phyloP scores from a whole-genome alignment of 2,329 filamentous ascomycete genomes.

The Pseudopyricularia javanii region DNA sequence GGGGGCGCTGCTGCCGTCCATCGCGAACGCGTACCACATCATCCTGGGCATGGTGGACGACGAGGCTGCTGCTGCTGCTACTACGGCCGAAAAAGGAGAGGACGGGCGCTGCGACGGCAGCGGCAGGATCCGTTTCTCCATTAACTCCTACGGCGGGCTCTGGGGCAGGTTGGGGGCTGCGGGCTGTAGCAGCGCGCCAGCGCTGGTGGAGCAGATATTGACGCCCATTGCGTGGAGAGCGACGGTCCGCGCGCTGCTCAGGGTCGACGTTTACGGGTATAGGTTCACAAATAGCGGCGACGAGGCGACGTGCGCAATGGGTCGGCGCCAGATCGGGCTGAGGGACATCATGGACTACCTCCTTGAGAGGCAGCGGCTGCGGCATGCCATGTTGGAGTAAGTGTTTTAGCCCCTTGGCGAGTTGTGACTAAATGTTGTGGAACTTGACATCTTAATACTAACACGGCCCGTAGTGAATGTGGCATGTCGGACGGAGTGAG shows the following conservation, averaged over 20 bases:
- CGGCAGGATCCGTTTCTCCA: constrained; percentile 29
- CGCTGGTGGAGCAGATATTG: constrained; percentile 22
- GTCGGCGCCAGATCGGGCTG: constrained; percentile 30
- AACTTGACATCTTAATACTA: too few relatives aligned
- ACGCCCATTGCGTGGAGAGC: constrained; percentile 38
- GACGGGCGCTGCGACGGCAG: too few relatives aligned
- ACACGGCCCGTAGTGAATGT: neutral
- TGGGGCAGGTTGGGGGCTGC: constrained; percentile 24
- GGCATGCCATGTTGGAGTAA: constrained; percentile 38
- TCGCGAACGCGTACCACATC: constrained; percentile 42
- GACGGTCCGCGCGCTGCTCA: constrained; percentile 39
- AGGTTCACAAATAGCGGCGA: neutral
- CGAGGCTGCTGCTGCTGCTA: constrained; percentile 26
- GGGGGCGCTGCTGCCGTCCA: constrained; percentile 42
- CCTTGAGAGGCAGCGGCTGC: constrained; percentile 32
- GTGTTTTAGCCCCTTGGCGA: constrained; percentile 9
- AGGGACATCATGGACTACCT: constrained; percentile 40
- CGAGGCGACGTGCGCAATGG: neutral
- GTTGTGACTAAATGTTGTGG: too few relatives aligned
- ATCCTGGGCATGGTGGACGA: constrained; percentile 42
- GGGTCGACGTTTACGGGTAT: constrained; percentile 45
- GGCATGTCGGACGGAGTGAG: constrained; percentile 20
- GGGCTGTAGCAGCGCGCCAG: constrained; percentile 10
- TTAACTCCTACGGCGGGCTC: constrained; percentile 34
- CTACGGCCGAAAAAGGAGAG: constrained; percentile 21